phyloP scores from a whole-genome alignment of 768 basidiomycete species.

The Calocera cornea region DNA sequence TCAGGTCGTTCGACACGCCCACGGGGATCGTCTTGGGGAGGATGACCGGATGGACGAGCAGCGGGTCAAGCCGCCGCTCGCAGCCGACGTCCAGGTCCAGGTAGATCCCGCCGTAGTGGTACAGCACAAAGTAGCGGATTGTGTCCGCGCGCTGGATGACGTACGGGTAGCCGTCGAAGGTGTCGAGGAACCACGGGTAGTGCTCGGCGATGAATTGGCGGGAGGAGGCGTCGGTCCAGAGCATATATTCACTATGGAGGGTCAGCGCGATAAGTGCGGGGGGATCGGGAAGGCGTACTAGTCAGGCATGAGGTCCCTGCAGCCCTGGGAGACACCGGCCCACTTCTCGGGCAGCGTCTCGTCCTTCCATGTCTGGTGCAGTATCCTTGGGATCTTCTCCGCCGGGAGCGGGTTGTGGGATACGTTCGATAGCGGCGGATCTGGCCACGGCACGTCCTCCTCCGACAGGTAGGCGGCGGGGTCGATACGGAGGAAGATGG shows the following conservation, averaged over 20 bases:
- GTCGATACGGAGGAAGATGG: slow-evolving; percentile 77
- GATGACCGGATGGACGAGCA: slow-evolving; percentile 74
- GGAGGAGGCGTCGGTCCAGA: slow-evolving; percentile 91
- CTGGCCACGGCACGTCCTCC: slow-evolving; percentile 38
- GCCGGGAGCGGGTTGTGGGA: slow-evolving; percentile 25
- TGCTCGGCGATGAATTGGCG: slow-evolving; percentile 77
- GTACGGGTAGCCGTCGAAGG: slow-evolving; percentile 84
- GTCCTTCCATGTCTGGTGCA: slow-evolving; percentile 98
- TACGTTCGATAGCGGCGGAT: slow-evolving; percentile 9
- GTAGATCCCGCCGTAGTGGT: slow-evolving; percentile 91
- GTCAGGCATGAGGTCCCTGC: slow-evolving; percentile 85
- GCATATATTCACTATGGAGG: slow-evolving; percentile 70
- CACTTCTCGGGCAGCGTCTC: slow-evolving; percentile 71
- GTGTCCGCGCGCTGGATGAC: slow-evolving; percentile 90
- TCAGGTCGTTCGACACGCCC: slow-evolving; percentile 94
- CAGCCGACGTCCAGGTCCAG: slow-evolving; percentile 96
- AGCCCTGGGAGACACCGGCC: slow-evolving; percentile 66
- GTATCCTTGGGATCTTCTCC: slow-evolving; percentile 76
- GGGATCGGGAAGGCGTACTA: slow-evolving; percentile 50
- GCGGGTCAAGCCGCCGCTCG: slow-evolving; percentile 66
- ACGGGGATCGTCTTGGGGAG: slow-evolving; percentile 93
- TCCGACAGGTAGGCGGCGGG: slow-evolving; percentile 67
- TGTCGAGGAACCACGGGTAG: slow-evolving; percentile 88
- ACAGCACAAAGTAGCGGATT: slow-evolving; percentile 94
- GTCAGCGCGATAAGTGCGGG: not conserved